phyloP scores from a whole-genome alignment of 208 protist genomes.

The Eutreptiella sp. region DNA sequence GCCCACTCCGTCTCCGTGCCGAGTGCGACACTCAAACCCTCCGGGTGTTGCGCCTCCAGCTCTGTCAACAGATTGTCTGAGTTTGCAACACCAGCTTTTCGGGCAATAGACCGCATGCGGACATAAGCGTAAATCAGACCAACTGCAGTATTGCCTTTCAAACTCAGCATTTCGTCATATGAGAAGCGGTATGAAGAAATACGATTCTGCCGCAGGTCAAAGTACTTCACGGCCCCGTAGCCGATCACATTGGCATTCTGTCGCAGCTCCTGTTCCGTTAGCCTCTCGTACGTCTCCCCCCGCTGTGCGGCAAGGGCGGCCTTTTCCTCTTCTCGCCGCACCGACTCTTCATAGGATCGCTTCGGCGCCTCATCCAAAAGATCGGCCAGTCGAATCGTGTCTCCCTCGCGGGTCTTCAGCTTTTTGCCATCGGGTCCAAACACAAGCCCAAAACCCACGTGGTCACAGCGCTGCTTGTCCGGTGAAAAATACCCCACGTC shows the following conservation, averaged over 20 bases:
- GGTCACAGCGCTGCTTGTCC: constrained; percentile 58
- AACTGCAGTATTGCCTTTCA: constrained; percentile 92
- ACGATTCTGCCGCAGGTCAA: constrained; percentile 87
- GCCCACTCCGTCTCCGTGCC: too few species aligned
- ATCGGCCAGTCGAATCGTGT: constrained; percentile 86
- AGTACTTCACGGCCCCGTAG: constrained; percentile 93
- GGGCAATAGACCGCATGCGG: constrained; percentile 86
- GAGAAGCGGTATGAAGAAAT: constrained; percentile 88
- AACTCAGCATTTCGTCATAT: constrained; percentile 90
- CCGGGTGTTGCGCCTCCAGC: too few species aligned
- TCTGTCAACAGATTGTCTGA: too few species aligned
- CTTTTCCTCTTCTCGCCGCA: constrained; percentile 15
- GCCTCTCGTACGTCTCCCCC: constrained; percentile 58
- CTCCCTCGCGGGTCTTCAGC: constrained; percentile 92
- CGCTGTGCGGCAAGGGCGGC: constrained; percentile 19
- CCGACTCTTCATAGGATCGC: constrained; percentile 44
- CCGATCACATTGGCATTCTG: constrained; percentile 79
- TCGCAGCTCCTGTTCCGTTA: constrained; percentile 66
- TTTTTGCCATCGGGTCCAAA: constrained; percentile 82
- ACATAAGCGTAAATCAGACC: constrained; percentile 95
- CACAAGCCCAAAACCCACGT: constrained; percentile 86
- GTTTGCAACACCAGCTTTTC: constrained; percentile 71
- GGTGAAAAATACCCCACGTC: constrained; percentile 75
- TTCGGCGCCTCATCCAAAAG: constrained; percentile 88
- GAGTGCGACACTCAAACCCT: too few species aligned